Evolutionary conservation across 2,329 filamentous ascomycete species (phyloP).

Genomic region (Diplodia seriata): DNA sequence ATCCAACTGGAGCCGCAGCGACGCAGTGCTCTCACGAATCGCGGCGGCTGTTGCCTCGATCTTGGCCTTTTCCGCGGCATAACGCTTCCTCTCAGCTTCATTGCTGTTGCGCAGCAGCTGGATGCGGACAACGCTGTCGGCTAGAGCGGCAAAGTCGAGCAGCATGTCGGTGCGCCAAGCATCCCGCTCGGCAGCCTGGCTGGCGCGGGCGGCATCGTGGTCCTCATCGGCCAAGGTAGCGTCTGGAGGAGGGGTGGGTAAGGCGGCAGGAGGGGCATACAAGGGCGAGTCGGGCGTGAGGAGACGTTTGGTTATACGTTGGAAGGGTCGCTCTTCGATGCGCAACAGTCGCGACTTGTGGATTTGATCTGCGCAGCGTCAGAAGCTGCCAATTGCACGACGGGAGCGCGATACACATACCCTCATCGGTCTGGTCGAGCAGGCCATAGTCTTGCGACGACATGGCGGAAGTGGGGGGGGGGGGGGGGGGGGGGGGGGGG

Average conservation of each 20-base stretch:
- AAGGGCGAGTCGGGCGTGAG: conserved; percentile 71
- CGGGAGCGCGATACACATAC: conserved; percentile 37
- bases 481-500: too few species aligned
- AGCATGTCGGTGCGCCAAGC: conserved; percentile 82
- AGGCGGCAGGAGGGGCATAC: conserved; percentile 60
- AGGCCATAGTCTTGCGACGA: conserved; percentile 63
- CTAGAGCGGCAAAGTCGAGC: conserved; percentile 87
- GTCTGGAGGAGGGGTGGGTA: conserved; percentile 73
- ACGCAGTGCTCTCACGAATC: conserved; percentile 76
- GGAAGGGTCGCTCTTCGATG: conserved; percentile 92
- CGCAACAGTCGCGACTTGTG: conserved; percentile 87
- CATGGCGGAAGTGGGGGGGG: conserved; percentile 54
- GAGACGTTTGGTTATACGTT: conserved; percentile 83
- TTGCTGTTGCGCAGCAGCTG: conserved; percentile 88
- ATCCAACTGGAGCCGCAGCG: conserved; percentile 76
- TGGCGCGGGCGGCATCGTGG: conserved; percentile 52
- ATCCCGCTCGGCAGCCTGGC: conserved; percentile 59
- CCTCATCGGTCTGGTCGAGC: conserved; percentile 75
- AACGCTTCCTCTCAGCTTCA: conserved; percentile 80
- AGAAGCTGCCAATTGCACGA: conserved; percentile 27
- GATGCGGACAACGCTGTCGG: conserved; percentile 83
- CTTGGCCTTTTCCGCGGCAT: conserved; percentile 77
- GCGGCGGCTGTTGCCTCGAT: conserved; percentile 80
- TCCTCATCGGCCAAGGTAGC: conserved; percentile 52
- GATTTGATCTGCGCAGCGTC: conserved; percentile 69